Base-by-base conservation (phyloP, 139 green algal species). In the Pycnococcus provasolii region DNA sequence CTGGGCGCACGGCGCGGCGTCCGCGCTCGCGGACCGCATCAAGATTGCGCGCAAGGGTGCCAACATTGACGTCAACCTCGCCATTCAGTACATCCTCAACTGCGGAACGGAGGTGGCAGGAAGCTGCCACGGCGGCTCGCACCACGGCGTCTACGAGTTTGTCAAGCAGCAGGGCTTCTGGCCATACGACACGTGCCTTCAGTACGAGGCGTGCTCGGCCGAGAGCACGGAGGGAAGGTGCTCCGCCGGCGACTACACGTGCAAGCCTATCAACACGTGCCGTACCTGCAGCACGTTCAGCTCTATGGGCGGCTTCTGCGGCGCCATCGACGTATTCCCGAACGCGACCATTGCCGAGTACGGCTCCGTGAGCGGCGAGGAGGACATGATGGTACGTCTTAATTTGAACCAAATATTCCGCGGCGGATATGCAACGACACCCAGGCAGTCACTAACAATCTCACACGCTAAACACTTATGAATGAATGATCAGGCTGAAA, bases 1-100 rank as follows among this genome's bases (percentile, higher is more conserved):
- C 82, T 96, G 87, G 87, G 87, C 89, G 0, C 84, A 91, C 72
- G 87, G 66, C 1, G 74, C 86, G 4, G 87, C 86, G 48, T 86
- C 73, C 1, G 68, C 85, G 0, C 71, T 95, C 47, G 81, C 85
- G 1, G 89, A 95, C 74, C 80, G 89, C n/a, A 73, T 82, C 60
- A 94, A 95, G 75, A 94, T 96, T 65, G 53, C 76, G n/a, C 73
- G 73, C 13, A 74, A 74, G 68, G 83, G 67, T n/a, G 44, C 53
- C 45, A 45, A 70, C 6, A 82, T 82, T 6, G 73, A 74, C 48
- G 68, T 80, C 4, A 84, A 84, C 71, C 75, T 91, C 4, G 77
- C 68, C 4, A 75, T 87, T 37, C 85, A 91, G 67, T 79, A 84
- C 66, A 84, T 96, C 26, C 85, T 96, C 26, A 88, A 92, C 69